Evolutionary conservation across 75 land plant species (phyloP).

Genomic region (Larix kaempferi): DNA sequence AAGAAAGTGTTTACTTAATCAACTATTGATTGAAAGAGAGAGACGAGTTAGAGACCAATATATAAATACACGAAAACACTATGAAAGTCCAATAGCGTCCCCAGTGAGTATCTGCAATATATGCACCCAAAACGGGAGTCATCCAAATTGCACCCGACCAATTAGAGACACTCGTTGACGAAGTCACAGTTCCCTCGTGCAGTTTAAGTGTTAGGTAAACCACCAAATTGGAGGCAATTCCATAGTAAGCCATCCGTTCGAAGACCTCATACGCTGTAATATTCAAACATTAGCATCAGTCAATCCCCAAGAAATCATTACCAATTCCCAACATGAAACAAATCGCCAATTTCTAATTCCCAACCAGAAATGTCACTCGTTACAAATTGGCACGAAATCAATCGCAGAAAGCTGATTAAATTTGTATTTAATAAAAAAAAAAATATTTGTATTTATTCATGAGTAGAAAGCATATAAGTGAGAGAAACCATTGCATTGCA

Average conservation of each 20-base stretch:
- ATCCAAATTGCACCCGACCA: slow-evolving; percentile 33
- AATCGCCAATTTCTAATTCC: neutral
- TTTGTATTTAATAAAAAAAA: no score
- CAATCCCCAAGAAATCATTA: neutral
- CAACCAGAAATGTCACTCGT: neutral
- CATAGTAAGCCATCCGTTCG: slow-evolving; percentile 78
- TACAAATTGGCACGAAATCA: no score
- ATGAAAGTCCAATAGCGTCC: slow-evolving; percentile 34
- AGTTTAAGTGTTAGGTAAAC: slow-evolving; percentile 56
- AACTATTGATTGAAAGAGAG: no score
- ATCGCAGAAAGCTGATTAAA: neutral
- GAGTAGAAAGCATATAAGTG: neutral
- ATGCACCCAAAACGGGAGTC: slow-evolving; percentile 33
- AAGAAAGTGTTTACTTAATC: no score
- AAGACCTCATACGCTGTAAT: slow-evolving; percentile 63
- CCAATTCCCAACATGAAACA: neutral
- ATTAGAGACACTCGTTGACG: slow-evolving; percentile 28
- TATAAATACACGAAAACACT: slow-evolving; percentile 24
- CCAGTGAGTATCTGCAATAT: slow-evolving; percentile 29
- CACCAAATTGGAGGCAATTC: slow-evolving; percentile 58
- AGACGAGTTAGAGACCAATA: slow-evolving; percentile 3
- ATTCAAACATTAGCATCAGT: neutral
- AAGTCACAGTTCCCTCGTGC: slow-evolving; percentile 47
- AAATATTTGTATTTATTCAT: no score
- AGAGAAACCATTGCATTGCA: neutral